Percentiles rank a stretch among this genome's conserved stretches.
Conservation (phyloP, 805 yeast species). For the Pichia exigua region DNA sequence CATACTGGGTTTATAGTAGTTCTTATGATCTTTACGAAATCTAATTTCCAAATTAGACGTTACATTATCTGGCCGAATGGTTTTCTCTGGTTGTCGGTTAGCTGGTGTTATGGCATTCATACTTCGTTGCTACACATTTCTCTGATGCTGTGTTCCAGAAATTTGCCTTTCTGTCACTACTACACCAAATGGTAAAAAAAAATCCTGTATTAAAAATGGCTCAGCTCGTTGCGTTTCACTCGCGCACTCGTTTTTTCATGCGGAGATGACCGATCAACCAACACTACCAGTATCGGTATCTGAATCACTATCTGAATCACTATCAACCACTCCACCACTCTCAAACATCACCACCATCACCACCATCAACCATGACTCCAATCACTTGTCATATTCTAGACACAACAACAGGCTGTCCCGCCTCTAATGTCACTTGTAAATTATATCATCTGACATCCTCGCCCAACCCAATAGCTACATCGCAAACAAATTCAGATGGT, state of each 20-base stretch:
- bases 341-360: too few relatives aligned
- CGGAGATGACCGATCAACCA: too few relatives aligned
- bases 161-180: too few relatives aligned
- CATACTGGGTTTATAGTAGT: conserved; percentile 1
- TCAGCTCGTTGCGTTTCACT: too few relatives aligned
- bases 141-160: too few relatives aligned
- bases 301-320: too few relatives aligned
- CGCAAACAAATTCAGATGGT: conserved; percentile 74
- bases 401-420: conserved; percentile 79
- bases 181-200: too few relatives aligned
- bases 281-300: too few relatives aligned
- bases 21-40: not conserved
- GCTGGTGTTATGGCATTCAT: not conserved
- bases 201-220: too few relatives aligned
- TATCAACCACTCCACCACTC: too few relatives aligned
- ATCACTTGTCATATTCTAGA: conserved; percentile 88
- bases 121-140: too few relatives aligned
- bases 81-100: not conserved
- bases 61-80: not conserved
- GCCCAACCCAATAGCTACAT: conserved; percentile 42
- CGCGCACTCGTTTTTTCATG: too few relatives aligned
- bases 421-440: conserved; percentile 63
- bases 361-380: conserved; percentile 31
- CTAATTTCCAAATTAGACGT: not conserved
- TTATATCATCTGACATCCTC: conserved; percentile 33